Conservation (phyloP, 1,284 basidiomycete genomes). For the Clitocybe nebularis region DNA sequence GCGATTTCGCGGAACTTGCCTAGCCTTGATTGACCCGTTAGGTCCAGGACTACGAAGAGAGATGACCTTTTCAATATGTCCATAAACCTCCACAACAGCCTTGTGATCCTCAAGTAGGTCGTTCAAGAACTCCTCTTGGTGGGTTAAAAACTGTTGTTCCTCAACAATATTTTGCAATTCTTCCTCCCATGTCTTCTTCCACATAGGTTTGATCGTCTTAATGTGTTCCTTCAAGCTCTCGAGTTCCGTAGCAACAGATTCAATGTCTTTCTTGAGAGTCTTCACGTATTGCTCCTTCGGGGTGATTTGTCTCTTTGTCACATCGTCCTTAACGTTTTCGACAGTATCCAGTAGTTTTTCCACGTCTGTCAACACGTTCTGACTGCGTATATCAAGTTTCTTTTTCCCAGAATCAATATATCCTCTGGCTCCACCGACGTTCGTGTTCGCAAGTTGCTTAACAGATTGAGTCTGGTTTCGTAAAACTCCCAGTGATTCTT, state of each 20-base stretch:
- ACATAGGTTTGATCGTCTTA: constrained; percentile 88
- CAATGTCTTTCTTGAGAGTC: constrained; percentile 73
- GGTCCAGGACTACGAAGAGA: constrained; percentile 60
- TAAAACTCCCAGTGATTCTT: constrained; percentile 75
- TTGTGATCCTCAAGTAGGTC: constrained; percentile 92
- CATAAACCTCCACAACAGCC: constrained; percentile 80
- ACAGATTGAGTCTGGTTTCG: constrained; percentile 84
- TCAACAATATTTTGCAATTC: constrained; percentile 96
- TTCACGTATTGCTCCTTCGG: constrained; percentile 77
- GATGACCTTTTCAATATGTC: constrained; percentile 86
- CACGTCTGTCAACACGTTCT: constrained; percentile 88
- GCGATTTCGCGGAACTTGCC: constrained; percentile 33
- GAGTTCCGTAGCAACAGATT: constrained; percentile 67
- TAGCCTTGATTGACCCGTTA: constrained; percentile 22
- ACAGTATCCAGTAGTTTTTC: constrained; percentile 94
- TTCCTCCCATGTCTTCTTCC: constrained; percentile 98
- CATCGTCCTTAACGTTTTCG: constrained; percentile 89
- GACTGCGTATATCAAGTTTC: constrained; percentile 84
- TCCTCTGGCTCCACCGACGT: constrained; percentile 82
- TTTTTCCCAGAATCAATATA: constrained; percentile 91
- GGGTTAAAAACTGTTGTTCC: constrained; percentile 91
- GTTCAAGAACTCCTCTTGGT: constrained; percentile 86
- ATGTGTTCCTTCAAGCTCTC: constrained; percentile 83
- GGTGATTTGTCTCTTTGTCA: constrained; percentile 84
- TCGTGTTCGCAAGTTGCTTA: constrained; percentile 77